Percentiles rank a stretch among this genome's conserved stretches.
phyloP scores from a whole-genome alignment of 1,284 basidiomycete genomes.

The Austroboletus novae-zelandiae region DNA sequence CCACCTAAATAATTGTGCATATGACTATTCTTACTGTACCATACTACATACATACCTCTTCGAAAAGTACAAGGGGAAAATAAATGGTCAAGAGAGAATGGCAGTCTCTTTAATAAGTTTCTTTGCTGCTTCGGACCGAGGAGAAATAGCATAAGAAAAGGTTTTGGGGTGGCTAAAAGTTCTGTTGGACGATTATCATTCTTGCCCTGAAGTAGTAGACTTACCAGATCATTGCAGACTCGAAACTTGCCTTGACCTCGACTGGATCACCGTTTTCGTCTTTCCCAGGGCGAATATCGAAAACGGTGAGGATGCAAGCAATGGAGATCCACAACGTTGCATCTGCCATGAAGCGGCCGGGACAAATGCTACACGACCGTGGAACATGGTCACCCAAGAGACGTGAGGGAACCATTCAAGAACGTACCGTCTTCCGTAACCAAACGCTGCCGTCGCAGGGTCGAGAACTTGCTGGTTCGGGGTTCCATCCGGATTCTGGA shows the following conservation, averaged over 20 bases:
- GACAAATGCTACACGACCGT: slow-evolving; percentile 39
- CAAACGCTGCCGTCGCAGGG: slow-evolving; percentile 44
- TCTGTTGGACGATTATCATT: too few species aligned
- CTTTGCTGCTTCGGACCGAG: slow-evolving; percentile 21
- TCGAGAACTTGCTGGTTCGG: slow-evolving; percentile 37
- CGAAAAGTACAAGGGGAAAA: background rate
- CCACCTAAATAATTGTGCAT: slow-evolving; percentile 36
- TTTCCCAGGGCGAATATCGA: slow-evolving; percentile 38
- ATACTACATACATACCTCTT: background rate
- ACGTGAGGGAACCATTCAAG: background rate
- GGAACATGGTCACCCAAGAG: background rate
- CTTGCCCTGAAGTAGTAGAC: background rate
- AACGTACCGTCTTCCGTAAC: slow-evolving; percentile 44
- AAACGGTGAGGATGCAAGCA: slow-evolving; percentile 47
- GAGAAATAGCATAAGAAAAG: too few species aligned
- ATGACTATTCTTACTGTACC: background rate
- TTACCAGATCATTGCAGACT: slow-evolving; percentile 47
- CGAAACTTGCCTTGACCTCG: slow-evolving; percentile 36
- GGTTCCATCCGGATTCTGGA: slow-evolving; percentile 33
- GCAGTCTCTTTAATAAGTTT: slow-evolving; percentile 27
- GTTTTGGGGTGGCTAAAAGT: too few species aligned
- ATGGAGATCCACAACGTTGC: slow-evolving; percentile 50
- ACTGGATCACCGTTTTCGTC: slow-evolving; percentile 35
- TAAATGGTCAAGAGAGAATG: slow-evolving; percentile 16
- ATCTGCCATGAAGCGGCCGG: slow-evolving; percentile 49